Evolutionary conservation across 305 asterid species (phyloP).

Genomic region (Nicotiana rustica): DNA sequence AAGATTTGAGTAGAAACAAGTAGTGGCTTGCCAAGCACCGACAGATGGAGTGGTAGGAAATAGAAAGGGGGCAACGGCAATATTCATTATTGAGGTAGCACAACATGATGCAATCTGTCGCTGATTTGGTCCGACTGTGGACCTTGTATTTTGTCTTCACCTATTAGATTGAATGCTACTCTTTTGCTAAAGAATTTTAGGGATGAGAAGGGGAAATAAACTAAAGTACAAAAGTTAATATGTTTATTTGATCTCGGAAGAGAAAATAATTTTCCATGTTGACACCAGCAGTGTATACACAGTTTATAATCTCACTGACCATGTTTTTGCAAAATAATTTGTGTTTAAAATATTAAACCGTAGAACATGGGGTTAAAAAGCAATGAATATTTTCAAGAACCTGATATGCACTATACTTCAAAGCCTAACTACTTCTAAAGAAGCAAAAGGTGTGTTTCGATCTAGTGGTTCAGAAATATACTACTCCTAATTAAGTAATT

Average conservation of each 20-base stretch:
- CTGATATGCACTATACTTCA: neutral
- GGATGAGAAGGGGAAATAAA: neutral
- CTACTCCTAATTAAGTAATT: no score
- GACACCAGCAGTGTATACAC: no score
- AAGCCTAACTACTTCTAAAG: neutral
- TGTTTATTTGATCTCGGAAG: no score
- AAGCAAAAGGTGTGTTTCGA: no score
- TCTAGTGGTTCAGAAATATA: no score
- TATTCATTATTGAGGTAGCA: neutral
- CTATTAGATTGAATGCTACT: neutral
- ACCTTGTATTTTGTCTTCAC: neutral
- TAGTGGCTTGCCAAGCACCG: neutral
- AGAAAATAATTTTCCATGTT: no score
- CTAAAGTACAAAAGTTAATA: neutral
- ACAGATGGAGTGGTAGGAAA: neutral
- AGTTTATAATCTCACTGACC: no score
- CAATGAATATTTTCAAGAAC: neutral
- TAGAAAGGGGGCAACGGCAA: neutral
- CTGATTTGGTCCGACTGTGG: neutral
- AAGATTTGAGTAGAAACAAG: neutral
- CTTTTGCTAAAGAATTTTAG: neutral
- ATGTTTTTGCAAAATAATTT: no score
- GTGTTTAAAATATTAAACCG: no score
- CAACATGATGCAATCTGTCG: neutral
- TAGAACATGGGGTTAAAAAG: no score